Evolutionary conservation across 208 protist genomes (phyloP).

Genomic region (Crithidia expoeki): DNA sequence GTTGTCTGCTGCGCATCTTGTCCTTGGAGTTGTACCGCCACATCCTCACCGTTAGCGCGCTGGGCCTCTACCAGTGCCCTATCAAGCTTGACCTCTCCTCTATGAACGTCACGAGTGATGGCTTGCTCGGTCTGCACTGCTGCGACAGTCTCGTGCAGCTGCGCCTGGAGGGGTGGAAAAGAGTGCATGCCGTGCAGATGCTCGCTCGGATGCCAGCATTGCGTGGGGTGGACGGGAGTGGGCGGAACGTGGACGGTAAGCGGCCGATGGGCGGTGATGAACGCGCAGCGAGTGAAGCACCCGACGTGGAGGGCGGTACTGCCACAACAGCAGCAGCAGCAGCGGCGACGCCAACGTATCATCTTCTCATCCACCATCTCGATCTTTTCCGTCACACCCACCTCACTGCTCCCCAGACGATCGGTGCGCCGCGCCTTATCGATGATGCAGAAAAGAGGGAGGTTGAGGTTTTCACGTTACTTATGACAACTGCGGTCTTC

Average conservation of each 20-base stretch:
- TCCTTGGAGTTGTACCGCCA: slow-evolving; percentile 22
- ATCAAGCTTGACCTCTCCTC: slow-evolving; percentile 25
- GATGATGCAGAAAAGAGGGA: neutral
- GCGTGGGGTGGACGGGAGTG: slow-evolving; percentile 16
- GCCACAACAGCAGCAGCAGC: neutral
- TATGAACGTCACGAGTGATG: slow-evolving; percentile 20
- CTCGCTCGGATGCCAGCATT: slow-evolving; percentile 1
- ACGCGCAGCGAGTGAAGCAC: no score
- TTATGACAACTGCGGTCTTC: neutral
- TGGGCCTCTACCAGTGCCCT: slow-evolving; percentile 16
- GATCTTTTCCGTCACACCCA: neutral
- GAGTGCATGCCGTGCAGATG: slow-evolving; percentile 12
- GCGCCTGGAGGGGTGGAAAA: slow-evolving; percentile 19
- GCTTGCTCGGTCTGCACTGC: slow-evolving; percentile 15
- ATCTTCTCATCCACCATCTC: neutral
- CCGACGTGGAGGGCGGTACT: no score
- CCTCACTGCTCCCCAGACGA: neutral
- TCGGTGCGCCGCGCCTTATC: neutral
- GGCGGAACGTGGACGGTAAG: slow-evolving; percentile 17
- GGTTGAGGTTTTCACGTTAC: neutral
- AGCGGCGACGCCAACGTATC: neutral
- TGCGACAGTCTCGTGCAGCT: slow-evolving; percentile 11
- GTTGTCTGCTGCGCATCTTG: slow-evolving; percentile 20
- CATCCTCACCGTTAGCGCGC: slow-evolving; percentile 19
- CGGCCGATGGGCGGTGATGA: slow-evolving; percentile 1